phyloP scores from a whole-genome alignment of 2,329 filamentous ascomycete genomes.

The Phyllosticta paracitricarpa region DNA sequence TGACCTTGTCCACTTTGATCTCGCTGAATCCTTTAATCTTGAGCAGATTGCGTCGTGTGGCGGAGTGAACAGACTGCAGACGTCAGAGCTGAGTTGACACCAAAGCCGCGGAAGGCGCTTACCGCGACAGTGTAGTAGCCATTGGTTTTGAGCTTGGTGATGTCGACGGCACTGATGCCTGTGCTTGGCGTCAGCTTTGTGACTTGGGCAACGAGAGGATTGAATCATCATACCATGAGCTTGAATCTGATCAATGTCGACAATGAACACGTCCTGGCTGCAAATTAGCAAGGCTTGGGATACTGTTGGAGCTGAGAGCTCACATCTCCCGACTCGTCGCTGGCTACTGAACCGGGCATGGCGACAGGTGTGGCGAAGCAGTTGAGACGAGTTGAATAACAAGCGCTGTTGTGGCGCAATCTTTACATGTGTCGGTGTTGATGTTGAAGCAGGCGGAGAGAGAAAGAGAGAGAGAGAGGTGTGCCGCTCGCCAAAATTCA shows the following conservation, averaged over 20 bases:
- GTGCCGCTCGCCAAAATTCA: too few species aligned
- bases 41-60: slow-evolving; percentile 49
- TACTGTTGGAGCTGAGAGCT: slow-evolving; percentile 11
- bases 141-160: slow-evolving; percentile 53
- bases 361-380: background rate
- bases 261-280: slow-evolving; percentile 43
- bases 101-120: slow-evolving; percentile 15
- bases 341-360: slow-evolving; percentile 45
- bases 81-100: background rate
- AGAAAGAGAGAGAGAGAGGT: too few species aligned
- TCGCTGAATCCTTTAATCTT: slow-evolving; percentile 64
- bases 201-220: background rate
- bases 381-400: background rate
- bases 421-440: background rate
- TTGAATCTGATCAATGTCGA: slow-evolving; percentile 58
- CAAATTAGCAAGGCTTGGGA: background rate
- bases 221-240: slow-evolving; percentile 44
- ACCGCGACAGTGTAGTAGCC: slow-evolving; percentile 56
- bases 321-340: slow-evolving; percentile 46
- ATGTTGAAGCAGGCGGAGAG: too few species aligned
- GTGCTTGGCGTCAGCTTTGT: slow-evolving; percentile 11
- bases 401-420: background rate
- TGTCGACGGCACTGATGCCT: slow-evolving; percentile 56
- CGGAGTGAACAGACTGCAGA: slow-evolving; percentile 47
- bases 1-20: slow-evolving; percentile 61